phyloP scores from a whole-genome alignment of 352 stramenopile genomes.

The Phytophthora idaei region DNA sequence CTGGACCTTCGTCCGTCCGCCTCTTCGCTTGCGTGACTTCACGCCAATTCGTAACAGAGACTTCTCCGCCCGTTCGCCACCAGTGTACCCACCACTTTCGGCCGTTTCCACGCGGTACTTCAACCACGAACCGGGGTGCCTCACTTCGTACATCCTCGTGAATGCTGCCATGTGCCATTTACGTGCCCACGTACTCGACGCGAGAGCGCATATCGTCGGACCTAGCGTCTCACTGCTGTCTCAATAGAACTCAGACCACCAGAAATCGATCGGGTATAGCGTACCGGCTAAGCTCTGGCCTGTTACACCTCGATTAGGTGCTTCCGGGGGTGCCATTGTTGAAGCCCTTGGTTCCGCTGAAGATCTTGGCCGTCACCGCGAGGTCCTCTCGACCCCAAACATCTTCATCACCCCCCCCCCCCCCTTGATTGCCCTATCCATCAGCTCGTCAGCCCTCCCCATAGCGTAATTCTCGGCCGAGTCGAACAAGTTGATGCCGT shows the following conservation, averaged over 20 bases:
- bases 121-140: no score
- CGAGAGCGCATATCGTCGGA: slow-evolving; percentile 25
- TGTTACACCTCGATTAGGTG: slow-evolving; percentile 37
- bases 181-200: slow-evolving; percentile 9
- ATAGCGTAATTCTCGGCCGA: slow-evolving; percentile 18
- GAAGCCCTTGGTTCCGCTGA: slow-evolving; percentile 31
- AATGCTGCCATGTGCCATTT: no score
- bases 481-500: slow-evolving; percentile 59
- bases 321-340: slow-evolving; percentile 28
- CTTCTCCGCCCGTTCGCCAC: no score
- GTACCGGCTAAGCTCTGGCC: slow-evolving; percentile 2
- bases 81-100: no score
- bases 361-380: slow-evolving; percentile 61
- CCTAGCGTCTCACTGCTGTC: background rate
- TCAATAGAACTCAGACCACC: slow-evolving; percentile 25
- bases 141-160: no score
- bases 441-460: slow-evolving; percentile 17
- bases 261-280: slow-evolving; percentile 9
- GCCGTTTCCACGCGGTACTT: no score
- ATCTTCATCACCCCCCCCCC: slow-evolving; percentile 33
- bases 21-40: no score
- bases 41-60: no score
- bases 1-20: no score
- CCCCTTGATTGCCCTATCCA: slow-evolving; percentile 45
- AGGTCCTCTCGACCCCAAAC: slow-evolving; percentile 51